Evolutionary conservation across 192 early-diverging fungal species (phyloP), one percentile per base, ranked within the genome.

Genomic region (Rhizophagus clarus): DNA sequence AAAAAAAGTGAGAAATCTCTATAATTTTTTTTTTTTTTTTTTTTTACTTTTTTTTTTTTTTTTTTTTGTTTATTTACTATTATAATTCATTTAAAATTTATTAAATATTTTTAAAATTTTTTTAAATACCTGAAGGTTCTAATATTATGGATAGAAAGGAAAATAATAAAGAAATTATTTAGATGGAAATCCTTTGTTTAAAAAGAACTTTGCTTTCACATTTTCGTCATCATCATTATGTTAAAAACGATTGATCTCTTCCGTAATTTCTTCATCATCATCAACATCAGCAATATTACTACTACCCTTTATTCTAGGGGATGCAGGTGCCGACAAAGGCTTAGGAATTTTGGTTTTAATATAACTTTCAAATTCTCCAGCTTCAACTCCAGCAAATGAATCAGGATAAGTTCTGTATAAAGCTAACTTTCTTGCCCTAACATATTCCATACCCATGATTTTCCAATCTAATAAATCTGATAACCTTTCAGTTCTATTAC

Each of bases 391-490:
- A 24, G 89, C 89, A 51, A 96, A 97, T 28, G 92, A 88, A 60
- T 96, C 93, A 28, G 97, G 97, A 84, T 94, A 98, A 67, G 92
- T 91, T 76, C 97, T 91, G 51, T 95, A 91, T 20, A 99, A 88
- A 2, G 97, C 95, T 68, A 97, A 88, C 85, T 97, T 97, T n/a
- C 97, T 90, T 12, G 97, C 96, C 83, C 97, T 96, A 85, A 97
- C 94, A 85, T 99, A 99, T 83, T 98, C 97, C 61, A 96, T 89
- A 51, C 97, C 97, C 96, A 98, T 97, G 73, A 95, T 91, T 87
- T 97, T 97, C 97, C 97, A 99, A 83, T 99, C 97, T 77, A 99
- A 90, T 34, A 99, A 88, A 87, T 99, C 97, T 15, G 93, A 93
- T 15, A 98, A 91, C 26, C 97, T 92, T 81, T 99, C 97, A 1